These are phyloP conservation scores for Myxozyma neotropica DNA, from an alignment of 805 yeast species.

Conservation along the genomic window DNA sequence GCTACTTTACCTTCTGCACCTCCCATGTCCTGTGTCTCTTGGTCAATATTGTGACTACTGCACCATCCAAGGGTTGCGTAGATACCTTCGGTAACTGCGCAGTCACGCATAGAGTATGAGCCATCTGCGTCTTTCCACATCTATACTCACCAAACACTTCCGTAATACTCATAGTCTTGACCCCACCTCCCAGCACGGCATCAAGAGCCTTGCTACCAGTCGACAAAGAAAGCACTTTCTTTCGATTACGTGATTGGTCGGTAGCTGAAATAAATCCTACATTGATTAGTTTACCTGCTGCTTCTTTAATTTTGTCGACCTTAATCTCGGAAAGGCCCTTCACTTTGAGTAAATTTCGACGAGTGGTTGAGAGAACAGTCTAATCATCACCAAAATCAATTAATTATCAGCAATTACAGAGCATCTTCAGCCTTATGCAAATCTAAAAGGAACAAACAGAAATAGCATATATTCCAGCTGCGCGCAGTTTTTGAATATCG, in stretches of 20 bases:
- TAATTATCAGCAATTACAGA: too few species aligned
- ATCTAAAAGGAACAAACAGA: conserved; percentile 50
- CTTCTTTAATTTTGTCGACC: conserved; percentile 74
- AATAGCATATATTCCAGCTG: conserved; percentile 69
- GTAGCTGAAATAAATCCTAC: conserved; percentile 76
- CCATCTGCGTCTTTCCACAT: conserved; percentile 80
- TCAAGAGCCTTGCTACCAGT: conserved; percentile 75
- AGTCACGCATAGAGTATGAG: conserved; percentile 77
- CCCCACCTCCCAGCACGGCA: conserved; percentile 70
- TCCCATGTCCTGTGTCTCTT: conserved; percentile 49
- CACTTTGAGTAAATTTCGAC: conserved; percentile 63
- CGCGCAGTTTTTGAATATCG: conserved; percentile 69
- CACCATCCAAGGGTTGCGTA: background rate
- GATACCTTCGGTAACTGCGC: conserved; percentile 56
- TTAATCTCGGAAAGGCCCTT: conserved; percentile 76
- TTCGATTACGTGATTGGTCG: conserved; percentile 64
- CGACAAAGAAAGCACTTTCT: conserved; percentile 63
- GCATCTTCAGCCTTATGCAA: too few species aligned
- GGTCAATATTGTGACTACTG: background rate
- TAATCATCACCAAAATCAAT: conserved; percentile 28
- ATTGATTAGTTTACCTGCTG: conserved; percentile 65
- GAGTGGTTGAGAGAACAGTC: conserved; percentile 62
- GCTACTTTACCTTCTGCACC: conserved; percentile 84
- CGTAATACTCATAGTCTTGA: conserved; percentile 74
- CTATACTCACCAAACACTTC: conserved; percentile 81